Evolutionary conservation across 1,284 basidiomycete species (phyloP).

Genomic region (Sporisorium iseilematis-ciliati): DNA sequence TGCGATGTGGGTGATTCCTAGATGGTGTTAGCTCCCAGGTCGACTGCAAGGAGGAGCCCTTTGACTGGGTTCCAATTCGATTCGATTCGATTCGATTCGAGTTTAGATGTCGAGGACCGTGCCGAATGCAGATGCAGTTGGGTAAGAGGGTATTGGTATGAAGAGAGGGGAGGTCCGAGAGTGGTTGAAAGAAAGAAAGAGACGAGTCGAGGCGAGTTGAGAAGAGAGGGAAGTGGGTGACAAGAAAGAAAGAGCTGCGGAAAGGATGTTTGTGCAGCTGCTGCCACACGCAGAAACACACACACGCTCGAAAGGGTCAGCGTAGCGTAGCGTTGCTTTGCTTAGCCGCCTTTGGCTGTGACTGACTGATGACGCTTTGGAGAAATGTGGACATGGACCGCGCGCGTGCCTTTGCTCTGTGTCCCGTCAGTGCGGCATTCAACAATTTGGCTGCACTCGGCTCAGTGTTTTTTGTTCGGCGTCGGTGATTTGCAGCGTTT

Average conservation of each 20-base stretch:
- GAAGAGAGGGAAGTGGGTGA: neutral
- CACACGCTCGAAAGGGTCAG: too few relatives aligned
- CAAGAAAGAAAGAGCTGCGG: neutral
- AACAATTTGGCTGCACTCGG: too few relatives aligned
- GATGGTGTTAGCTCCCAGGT: too few relatives aligned
- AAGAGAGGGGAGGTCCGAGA: neutral
- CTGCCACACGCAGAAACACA: too few relatives aligned
- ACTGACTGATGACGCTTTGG: too few relatives aligned
- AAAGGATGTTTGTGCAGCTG: too few relatives aligned
- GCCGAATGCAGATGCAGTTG: neutral
- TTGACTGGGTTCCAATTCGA: neutral
- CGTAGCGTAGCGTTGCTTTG: too few relatives aligned
- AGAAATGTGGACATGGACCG: neutral
- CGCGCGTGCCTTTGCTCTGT: neutral
- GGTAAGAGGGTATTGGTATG: neutral
- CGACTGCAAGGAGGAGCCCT: too few relatives aligned
- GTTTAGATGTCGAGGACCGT: constrained; percentile 4
- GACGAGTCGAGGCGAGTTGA: neutral
- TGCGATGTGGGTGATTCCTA: too few relatives aligned
- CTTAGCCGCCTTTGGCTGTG: too few relatives aligned
- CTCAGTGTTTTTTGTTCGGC: neutral
- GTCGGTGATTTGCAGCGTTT: neutral
- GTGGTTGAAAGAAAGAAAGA: neutral
- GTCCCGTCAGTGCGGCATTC: too few relatives aligned
- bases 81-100: neutral